Evolutionary conservation across 225 moss, liverwort and hornwort species (phyloP).

Genomic region (Anthoceros angustus): DNA sequence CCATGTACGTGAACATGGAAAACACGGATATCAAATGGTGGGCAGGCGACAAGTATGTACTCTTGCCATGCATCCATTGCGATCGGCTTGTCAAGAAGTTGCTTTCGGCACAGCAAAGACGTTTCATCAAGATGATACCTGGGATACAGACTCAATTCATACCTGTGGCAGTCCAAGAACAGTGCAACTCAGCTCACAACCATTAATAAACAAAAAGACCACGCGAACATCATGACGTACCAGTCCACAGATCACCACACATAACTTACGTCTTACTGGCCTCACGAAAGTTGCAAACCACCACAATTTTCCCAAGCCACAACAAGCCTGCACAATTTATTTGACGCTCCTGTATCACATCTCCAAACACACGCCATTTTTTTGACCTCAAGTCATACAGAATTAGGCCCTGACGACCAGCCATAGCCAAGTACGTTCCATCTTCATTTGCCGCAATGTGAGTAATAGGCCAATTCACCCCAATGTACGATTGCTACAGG

Average conservation of each 20-base stretch:
- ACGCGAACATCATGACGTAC: not conserved
- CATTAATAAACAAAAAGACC: not conserved
- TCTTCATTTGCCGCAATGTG: constrained; percentile 96
- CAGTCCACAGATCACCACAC: not conserved
- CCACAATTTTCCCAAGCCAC: constrained; percentile 89
- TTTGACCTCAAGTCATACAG: constrained; percentile 73
- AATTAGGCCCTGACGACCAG: constrained; percentile 81
- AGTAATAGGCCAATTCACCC: constrained; percentile 80
- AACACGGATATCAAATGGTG: constrained; percentile 93
- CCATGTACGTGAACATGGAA: constrained; percentile 90
- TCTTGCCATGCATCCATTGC: constrained; percentile 99
- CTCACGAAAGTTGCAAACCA: constrained; percentile 79
- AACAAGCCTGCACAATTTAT: constrained; percentile 80
- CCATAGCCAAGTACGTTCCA: constrained; percentile 92
- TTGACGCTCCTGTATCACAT: constrained; percentile 94
- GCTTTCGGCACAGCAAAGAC: constrained; percentile 75
- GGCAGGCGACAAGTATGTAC: constrained; percentile 86
- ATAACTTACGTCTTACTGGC: constrained; percentile 63
- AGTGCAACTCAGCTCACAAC: constrained; percentile 10
- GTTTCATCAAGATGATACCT: constrained; percentile 96
- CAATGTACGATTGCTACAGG: constrained; percentile 85
- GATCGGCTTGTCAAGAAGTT: constrained; percentile 86
- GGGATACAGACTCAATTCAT: constrained; percentile 96
- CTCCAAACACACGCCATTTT: constrained; percentile 98
- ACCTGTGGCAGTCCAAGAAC: constrained; percentile 40